Evolutionary conservation across 2,329 filamentous ascomycete genomes (phyloP).

Genomic region (Claviceps maximensis): DNA sequence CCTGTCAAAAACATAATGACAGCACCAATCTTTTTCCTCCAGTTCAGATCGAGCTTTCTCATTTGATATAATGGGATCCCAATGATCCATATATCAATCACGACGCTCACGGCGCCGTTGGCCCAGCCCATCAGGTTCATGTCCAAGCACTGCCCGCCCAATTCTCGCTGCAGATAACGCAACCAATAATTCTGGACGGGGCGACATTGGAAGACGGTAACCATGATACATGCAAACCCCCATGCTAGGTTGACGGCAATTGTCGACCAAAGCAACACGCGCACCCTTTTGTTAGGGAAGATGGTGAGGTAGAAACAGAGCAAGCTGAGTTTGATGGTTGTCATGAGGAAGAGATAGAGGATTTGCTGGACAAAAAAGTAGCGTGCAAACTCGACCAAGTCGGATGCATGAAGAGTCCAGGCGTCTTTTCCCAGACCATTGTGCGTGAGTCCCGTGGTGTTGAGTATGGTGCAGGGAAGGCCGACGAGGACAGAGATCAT

Average conservation of each 20-base stretch:
- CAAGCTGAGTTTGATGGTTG: slow-evolving; percentile 3
- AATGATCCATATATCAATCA: slow-evolving; percentile 6
- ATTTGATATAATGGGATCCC: slow-evolving; percentile 5
- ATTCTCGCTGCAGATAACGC: background rate
- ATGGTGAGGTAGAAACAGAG: slow-evolving; percentile 5
- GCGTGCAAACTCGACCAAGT: slow-evolving; percentile 1
- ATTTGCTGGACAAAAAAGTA: slow-evolving; percentile 5
- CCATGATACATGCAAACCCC: background rate
- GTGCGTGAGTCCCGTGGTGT: slow-evolving; percentile 11
- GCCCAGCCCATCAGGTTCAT: slow-evolving; percentile 4
- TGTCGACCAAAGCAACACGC: slow-evolving; percentile 1
- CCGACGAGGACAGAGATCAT: slow-evolving; percentile 11
- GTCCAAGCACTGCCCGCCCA: slow-evolving; percentile 3
- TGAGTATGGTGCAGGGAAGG: slow-evolving; percentile 14
- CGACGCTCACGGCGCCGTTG: slow-evolving; percentile 3
- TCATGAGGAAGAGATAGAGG: slow-evolving; percentile 5
- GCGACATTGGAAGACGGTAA: slow-evolving; percentile 2
- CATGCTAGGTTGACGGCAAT: background rate
- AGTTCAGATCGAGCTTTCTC: slow-evolving; percentile 3
- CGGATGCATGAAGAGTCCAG: slow-evolving; percentile 16
- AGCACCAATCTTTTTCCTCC: slow-evolving; percentile 5
- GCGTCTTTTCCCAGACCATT: slow-evolving; percentile 21
- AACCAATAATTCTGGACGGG: slow-evolving; percentile 3
- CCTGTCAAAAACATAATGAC: slow-evolving; percentile 6
- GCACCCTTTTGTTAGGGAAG: slow-evolving; percentile 1